Conservation (phyloP, 2,329 filamentous ascomycete genomes). For the Hypoxylon sp. region DNA sequence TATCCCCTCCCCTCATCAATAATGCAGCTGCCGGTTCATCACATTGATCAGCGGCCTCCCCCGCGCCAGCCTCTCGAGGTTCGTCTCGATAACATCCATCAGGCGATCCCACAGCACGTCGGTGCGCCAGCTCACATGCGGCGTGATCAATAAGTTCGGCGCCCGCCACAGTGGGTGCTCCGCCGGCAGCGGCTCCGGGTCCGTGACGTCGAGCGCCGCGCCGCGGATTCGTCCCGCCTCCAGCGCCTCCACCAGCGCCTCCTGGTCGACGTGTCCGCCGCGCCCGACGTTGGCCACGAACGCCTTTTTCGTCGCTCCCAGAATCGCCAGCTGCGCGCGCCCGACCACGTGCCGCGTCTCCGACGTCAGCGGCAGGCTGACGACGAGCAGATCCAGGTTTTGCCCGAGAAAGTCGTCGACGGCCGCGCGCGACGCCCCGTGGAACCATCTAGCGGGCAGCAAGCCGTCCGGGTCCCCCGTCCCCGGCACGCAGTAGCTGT, state of each 20-base stretch:
- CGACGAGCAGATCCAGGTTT: slow-evolving; percentile 55
- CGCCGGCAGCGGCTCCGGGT: slow-evolving; percentile 73
- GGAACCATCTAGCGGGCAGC: slow-evolving; percentile 56
- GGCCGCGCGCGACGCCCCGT: slow-evolving; percentile 46
- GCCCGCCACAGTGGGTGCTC: slow-evolving; percentile 72
- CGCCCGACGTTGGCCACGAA: slow-evolving; percentile 74
- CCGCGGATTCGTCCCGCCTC: slow-evolving; percentile 55
- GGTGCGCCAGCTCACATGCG: slow-evolving; percentile 46
- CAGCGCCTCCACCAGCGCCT: slow-evolving; percentile 67
- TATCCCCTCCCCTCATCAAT: no score
- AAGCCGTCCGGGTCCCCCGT: slow-evolving; percentile 60
- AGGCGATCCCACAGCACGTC: slow-evolving; percentile 34
- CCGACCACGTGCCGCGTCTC: slow-evolving; percentile 56
- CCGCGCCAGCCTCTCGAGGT: slow-evolving; percentile 40
- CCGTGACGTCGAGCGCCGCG: slow-evolving; percentile 75
- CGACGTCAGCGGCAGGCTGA: slow-evolving; percentile 55
- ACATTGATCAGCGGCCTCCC: slow-evolving; percentile 44
- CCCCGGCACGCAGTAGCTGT: slow-evolving; percentile 72
- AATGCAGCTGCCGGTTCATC: slow-evolving; percentile 45
- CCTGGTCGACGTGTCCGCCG: slow-evolving; percentile 52
- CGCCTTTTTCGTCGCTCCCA: slow-evolving; percentile 53
- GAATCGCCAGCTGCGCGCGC: slow-evolving; percentile 52
- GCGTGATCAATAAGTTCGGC: slow-evolving; percentile 68
- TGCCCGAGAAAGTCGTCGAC: slow-evolving; percentile 55
- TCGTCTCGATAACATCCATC: slow-evolving; percentile 41